These are phyloP conservation scores for Neurospora hispaniola DNA, from an alignment of 495 filamentous ascomycete genomes.

Conservation along the genomic window DNA sequence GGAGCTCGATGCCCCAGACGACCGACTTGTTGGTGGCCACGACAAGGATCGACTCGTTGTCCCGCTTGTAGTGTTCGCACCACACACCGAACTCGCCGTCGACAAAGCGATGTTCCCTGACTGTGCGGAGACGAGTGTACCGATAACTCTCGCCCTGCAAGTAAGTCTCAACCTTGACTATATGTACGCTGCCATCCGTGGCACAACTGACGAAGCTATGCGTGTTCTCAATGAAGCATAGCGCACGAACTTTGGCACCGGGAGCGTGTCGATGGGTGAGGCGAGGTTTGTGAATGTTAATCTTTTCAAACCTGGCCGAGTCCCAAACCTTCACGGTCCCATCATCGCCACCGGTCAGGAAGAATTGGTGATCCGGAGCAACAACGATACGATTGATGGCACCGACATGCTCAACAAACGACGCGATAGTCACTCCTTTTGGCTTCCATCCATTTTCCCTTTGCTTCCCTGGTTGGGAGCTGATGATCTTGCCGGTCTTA, in stretches of 20 bases:
- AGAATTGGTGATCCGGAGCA: constrained; percentile 89
- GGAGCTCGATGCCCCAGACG: constrained; percentile 75
- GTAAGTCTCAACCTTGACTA: constrained; percentile 74
- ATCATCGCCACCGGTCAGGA: constrained; percentile 88
- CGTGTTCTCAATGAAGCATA: constrained; percentile 89
- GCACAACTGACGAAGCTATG: constrained; percentile 86
- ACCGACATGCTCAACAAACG: constrained; percentile 77
- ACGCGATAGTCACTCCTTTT: constrained; percentile 69
- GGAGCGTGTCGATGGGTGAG: constrained; percentile 68
- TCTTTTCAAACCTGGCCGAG: constrained; percentile 75
- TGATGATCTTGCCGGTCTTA: constrained; percentile 44
- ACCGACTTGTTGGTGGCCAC: constrained; percentile 79
- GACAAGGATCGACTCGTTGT: constrained; percentile 67
- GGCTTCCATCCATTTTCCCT: constrained; percentile 65
- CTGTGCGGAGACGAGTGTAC: constrained; percentile 64
- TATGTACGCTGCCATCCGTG: constrained; percentile 81
- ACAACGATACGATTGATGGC: constrained; percentile 74
- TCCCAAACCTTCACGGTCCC: constrained; percentile 93
- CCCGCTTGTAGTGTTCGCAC: constrained; percentile 83
- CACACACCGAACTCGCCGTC: constrained; percentile 71
- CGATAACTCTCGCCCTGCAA: constrained; percentile 46
- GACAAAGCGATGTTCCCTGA: constrained; percentile 74
- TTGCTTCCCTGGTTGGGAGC: constrained; percentile 27
- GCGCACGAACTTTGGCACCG: constrained; percentile 61
- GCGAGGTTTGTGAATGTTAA: constrained; percentile 75